These are phyloP conservation scores for Stephanocyclus meneghinianus DNA, from an alignment of 352 stramenopile species.

Conservation along the genomic window DNA sequence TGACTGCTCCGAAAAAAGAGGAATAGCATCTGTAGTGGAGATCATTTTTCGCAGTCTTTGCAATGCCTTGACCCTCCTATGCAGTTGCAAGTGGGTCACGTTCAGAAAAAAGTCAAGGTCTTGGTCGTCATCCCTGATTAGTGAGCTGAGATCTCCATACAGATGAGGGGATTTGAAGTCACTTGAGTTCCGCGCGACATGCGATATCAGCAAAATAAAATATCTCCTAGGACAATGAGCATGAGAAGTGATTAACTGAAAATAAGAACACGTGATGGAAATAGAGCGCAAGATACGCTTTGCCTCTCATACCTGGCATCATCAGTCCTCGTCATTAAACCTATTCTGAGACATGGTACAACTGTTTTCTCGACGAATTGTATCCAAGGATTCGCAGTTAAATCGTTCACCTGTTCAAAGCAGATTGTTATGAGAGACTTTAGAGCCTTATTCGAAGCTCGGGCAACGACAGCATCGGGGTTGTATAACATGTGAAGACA, in stretches of 20 bases:
- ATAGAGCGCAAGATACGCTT: too few relatives aligned
- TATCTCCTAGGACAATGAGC: conserved; percentile 39
- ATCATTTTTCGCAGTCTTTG: conserved; percentile 88
- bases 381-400: conserved; percentile 47
- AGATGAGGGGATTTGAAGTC: conserved; percentile 62
- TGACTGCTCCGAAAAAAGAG: conserved; percentile 69
- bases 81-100: conserved; percentile 96
- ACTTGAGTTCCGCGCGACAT: conserved; percentile 64
- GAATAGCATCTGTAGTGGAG: conserved; percentile 46
- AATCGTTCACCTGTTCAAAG: conserved; percentile 37
- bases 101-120: conserved; percentile 99
- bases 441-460: conserved; percentile 72
- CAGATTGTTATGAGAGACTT: conserved; percentile 67
- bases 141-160: conserved; percentile 74
- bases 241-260: too few relatives aligned
- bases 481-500: conserved; percentile 81
- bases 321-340: conserved; percentile 60
- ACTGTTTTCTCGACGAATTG: conserved; percentile 76
- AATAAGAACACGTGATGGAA: too few relatives aligned
- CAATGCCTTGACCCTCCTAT: conserved; percentile 91
- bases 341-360: conserved; percentile 65
- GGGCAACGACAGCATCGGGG: conserved; percentile 76
- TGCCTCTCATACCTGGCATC: conserved; percentile 2
- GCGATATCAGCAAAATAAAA: conserved; percentile 76
- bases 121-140: conserved; percentile 78